Evolutionary conservation across 305 asterid species (phyloP).

Genomic region (Striga hermonthica): DNA sequence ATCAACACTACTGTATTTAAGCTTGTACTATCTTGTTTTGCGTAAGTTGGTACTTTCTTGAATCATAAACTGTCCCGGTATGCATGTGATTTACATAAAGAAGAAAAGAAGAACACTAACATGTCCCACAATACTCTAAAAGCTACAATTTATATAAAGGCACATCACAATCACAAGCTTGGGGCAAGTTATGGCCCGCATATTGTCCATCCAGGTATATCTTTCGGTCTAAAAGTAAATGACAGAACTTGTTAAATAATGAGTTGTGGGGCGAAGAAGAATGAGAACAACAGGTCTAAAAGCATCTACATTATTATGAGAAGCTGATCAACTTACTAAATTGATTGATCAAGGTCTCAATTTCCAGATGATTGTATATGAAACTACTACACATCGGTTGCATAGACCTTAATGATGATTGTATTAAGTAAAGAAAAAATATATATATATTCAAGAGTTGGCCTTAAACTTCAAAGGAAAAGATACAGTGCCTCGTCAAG

Average conservation of each 20-base stretch:
- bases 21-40: too few relatives aligned
- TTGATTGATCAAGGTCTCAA: neutral
- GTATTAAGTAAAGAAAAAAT: neutral
- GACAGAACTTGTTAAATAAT: neutral
- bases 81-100: neutral
- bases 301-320: neutral
- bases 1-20: too few relatives aligned
- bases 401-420: neutral
- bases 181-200: conserved; percentile 1
- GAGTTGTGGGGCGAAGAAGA: neutral
- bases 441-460: too few relatives aligned
- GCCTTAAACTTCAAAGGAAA: too few relatives aligned
- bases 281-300: neutral
- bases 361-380: neutral
- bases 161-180: neutral
- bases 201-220: neutral
- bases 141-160: neutral
- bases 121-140: conserved; percentile 5
- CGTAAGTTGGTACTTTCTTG: too few relatives aligned
- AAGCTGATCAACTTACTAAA: neutral
- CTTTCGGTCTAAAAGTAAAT: neutral
- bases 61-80: neutral
- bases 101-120: neutral
- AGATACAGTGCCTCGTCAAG: too few relatives aligned
- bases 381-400: neutral